Base-by-base conservation (phyloP, 495 filamentous ascomycete species). In the Penicillium bovifimosum region DNA sequence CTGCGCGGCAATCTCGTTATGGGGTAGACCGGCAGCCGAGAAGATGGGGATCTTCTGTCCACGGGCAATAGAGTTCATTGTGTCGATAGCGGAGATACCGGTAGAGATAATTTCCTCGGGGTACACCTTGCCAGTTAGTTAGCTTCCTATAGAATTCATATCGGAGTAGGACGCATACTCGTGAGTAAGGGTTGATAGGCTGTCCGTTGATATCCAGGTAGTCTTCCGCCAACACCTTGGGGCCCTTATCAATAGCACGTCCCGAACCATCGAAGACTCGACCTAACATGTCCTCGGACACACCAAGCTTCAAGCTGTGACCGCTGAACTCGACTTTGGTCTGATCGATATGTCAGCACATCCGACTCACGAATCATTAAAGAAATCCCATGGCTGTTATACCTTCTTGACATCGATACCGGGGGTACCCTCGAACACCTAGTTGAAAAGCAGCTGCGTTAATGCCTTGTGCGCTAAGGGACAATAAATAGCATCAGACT, bases 41-140 rank as follows among this genome's bases (percentile, higher is more conserved):
- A 99, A 99, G 65, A 99, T 99, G 49, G 95, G 95, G 56, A 99
- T 99, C 80, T 99, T 99, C 73, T 99, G 95, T 53, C 95, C 95
- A 79, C 95, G 91, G 58, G 95, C 93, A 70, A 99, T 92, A 53
- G 95, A 97, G 82, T 99, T 99, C 95, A 99, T 99, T 36, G 92
- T 96, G 70, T 99, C 95, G 64, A 99, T 99, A 64, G 95, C 91
- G 51, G 91, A 96, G 68, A 99, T 99, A 82, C 95, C 95, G 50
- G 95, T 99, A 9, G 92, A 91, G 62, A 99, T 97, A 91, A 99
- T 99, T 74, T 99, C 95, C 77, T 97, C 92, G 68, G 95, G 95
- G 67, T 99, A 99, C 39, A 95, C 88, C 88, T 93, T 54, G 36
- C 13, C 18, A 27, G 41, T 26, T 27, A 9, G 42, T 73, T 40